Evolutionary conservation across 225 moss, liverwort and hornwort genomes (phyloP).

Genomic region (Bryum argenteum): DNA sequence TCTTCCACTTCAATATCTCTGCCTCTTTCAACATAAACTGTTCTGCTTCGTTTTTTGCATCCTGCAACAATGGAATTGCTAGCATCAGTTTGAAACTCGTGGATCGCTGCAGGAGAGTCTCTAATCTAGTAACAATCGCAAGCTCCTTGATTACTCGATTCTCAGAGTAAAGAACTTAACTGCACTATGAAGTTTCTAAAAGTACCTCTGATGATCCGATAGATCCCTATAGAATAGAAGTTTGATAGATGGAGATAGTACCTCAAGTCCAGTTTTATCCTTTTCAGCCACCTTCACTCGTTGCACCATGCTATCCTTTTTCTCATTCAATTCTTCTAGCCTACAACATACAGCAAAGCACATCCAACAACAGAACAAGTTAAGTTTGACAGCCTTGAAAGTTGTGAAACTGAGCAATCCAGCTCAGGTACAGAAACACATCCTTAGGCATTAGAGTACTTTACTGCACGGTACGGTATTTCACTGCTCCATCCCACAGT

Average conservation of each 20-base stretch:
- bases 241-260: constrained; percentile 27
- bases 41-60: constrained; percentile 90
- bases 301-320: constrained; percentile 86
- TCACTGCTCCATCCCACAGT: constrained; percentile 12
- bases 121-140: constrained; percentile 4
- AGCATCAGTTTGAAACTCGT: constrained; percentile 30
- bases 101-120: constrained; percentile 14
- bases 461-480: not conserved
- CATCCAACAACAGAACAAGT: constrained; percentile 10
- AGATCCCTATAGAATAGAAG: not conserved
- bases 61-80: constrained; percentile 49
- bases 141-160: constrained; percentile 7
- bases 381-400: constrained; percentile 9
- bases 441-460: constrained; percentile 1
- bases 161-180: constrained; percentile 10
- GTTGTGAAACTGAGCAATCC: not conserved
- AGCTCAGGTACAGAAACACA: constrained; percentile 23
- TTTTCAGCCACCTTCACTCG: constrained; percentile 94
- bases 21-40: constrained; percentile 90
- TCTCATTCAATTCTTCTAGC: constrained; percentile 85
- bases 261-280: constrained; percentile 89
- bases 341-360: constrained; percentile 42
- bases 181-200: constrained; percentile 1
- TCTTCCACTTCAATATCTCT: constrained; percentile 73
- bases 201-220: not conserved